Evolutionary conservation across 345 rosid species (phyloP).

Genomic region (Euphorbia peplus): DNA sequence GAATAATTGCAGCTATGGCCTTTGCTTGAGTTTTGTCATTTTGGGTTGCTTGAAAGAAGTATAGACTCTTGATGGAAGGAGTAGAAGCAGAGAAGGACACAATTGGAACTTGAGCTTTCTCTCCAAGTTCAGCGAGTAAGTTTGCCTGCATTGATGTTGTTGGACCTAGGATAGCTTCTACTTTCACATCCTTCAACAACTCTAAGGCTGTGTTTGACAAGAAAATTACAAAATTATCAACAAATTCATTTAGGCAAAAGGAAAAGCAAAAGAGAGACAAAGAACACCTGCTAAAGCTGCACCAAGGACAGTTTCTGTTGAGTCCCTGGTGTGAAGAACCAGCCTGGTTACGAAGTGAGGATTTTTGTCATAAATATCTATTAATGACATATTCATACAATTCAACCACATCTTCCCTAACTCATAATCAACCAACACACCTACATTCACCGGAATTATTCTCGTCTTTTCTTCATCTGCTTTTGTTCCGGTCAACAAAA

Average conservation of each 20-base stretch:
- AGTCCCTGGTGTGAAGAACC: constrained; percentile 35
- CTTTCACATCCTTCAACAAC: constrained; percentile 41
- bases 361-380: constrained; percentile 44
- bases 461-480: constrained; percentile 12
- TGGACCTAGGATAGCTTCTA: constrained; percentile 58
- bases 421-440: constrained; percentile 34
- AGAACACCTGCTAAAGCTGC: constrained; percentile 62
- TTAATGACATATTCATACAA: constrained; percentile 50
- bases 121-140: constrained; percentile 30
- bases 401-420: constrained; percentile 32
- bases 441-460: constrained; percentile 37
- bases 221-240: not conserved
- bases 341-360: constrained; percentile 48
- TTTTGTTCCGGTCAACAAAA: not conserved
- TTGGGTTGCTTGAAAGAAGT: constrained; percentile 38
- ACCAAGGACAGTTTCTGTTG: constrained; percentile 36
- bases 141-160: constrained; percentile 42
- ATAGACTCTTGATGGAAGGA: constrained; percentile 27
- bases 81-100: constrained; percentile 46
- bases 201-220: constrained; percentile 28
- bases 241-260: not conserved
- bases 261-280: not conserved
- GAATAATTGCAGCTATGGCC: constrained; percentile 31
- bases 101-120: constrained; percentile 47
- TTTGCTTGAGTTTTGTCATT: constrained; percentile 40